Evolutionary conservation across 2,329 filamentous ascomycete species (phyloP), one percentile per base, ranked within the genome.

Genomic region (Exophiala oligosperma): DNA sequence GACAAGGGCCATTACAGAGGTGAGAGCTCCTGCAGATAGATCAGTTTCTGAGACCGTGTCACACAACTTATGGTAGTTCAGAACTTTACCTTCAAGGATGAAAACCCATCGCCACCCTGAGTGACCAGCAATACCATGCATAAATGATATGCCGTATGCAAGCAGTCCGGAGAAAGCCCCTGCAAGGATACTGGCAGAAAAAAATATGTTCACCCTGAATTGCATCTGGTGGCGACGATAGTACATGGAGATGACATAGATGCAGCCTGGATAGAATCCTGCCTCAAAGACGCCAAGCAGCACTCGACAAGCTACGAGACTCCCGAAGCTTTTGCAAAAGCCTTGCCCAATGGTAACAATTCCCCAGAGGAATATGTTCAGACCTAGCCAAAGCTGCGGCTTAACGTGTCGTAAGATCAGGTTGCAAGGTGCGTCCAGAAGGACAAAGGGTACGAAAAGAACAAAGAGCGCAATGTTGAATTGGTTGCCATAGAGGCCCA

Each of bases 111-210:
- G 77, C 52, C 64, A 63, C 17, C 54, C 58, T 11, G 17, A 26
- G 35, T 62, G 57, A 9, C 64, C 60, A 3, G 28, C 41, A 4
- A 55, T 32, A 3, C 80, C 80, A 51, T 80, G 74, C 75, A 83
- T 80, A 67, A 78, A 75, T 67, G 74, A 74, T 37, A 83, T 81
- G 1, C 68, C 79, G 60, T 74, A 81, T 1, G 81, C 81, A 0
- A 83, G 68, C n/a, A 83, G 67, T 0, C 81, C 81, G 26, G 70
- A 71, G 52, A 75, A 66, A 24, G 74, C 74, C 38, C 74, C 74
- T 26, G 74, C 71, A 24, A 75, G 48, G 59, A 75, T 74, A 40
- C 66, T 68, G 1, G 66, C 66, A 24, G 64, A 66, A 58, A 68
- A 72, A 52, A 71, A 70, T 5, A 71, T 55, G 29, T 67, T 66